These are phyloP conservation scores for Yarrowia sp. DNA, from an alignment of 805 yeast species.

Conservation along the genomic window DNA sequence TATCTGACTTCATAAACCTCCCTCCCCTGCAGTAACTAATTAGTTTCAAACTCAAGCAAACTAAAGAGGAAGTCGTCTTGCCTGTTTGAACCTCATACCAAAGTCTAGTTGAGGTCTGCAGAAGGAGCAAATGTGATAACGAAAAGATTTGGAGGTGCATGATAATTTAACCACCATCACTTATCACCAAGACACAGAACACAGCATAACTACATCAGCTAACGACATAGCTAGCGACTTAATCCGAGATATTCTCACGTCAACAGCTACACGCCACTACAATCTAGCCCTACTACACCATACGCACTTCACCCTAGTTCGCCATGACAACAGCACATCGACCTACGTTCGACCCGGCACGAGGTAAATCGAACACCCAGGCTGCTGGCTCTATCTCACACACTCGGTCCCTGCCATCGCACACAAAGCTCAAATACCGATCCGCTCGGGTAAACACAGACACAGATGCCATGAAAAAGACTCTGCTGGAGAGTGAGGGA, in stretches of 20 bases:
- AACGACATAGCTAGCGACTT: too few relatives aligned
- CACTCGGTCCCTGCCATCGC: conserved; percentile 62
- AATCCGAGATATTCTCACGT: too few relatives aligned
- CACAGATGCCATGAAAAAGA: conserved; percentile 44
- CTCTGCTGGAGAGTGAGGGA: conserved; percentile 42
- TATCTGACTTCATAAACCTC: too few relatives aligned
- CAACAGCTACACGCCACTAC: too few relatives aligned
- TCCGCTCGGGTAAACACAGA: background rate
- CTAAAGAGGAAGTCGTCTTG: conserved; percentile 5
- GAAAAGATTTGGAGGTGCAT: conserved; percentile 21
- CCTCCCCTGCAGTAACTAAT: background rate
- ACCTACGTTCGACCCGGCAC: conserved; percentile 71
- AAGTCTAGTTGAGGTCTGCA: conserved; percentile 13
- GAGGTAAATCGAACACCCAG: conserved; percentile 57
- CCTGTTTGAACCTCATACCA: conserved; percentile 7
- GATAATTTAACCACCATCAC: background rate
- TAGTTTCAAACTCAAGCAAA: conserved; percentile 25
- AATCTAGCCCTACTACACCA: too few relatives aligned
- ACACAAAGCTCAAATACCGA: conserved; percentile 60
- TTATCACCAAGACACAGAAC: background rate
- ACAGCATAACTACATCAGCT: background rate
- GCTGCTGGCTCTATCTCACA: conserved; percentile 59
- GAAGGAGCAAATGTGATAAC: too few relatives aligned
- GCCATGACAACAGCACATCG: conserved; percentile 72
- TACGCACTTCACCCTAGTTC: background rate